Percentiles rank a stretch among this genome's conserved stretches.
Conservation (phyloP, 1,284 basidiomycete species). For the Polyporus tsugae region DNA sequence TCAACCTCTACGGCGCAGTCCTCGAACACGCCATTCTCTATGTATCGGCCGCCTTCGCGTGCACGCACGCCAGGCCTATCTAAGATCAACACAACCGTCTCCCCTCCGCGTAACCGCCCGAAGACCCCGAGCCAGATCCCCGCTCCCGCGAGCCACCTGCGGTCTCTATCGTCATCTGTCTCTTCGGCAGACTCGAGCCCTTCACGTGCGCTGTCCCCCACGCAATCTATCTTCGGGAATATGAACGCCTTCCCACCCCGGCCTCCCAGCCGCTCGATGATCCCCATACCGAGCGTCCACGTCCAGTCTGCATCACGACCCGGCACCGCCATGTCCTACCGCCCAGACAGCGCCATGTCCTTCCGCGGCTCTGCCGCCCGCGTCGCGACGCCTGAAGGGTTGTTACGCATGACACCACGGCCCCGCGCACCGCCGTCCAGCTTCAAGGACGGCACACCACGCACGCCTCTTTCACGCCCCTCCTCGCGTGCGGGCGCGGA, state of each 20-base stretch:
- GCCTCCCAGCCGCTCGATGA: conserved; percentile 83
- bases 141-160: conserved; percentile 57
- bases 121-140: conserved; percentile 83
- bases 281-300: conserved; percentile 78
- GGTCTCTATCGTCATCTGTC: conserved; percentile 55
- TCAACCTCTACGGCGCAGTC: conserved; percentile 75
- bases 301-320: conserved; percentile 76
- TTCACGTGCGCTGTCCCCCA: conserved; percentile 66
- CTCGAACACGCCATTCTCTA: conserved; percentile 50
- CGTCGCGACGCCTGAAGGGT: conserved; percentile 75
- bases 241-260: conserved; percentile 57
- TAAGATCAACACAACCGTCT: conserved; percentile 9
- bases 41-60: conserved; percentile 44
- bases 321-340: conserved; percentile 74
- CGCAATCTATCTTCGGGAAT: conserved; percentile 48
- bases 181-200: conserved; percentile 47
- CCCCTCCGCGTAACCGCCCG: conserved; percentile 62
- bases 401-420: conserved; percentile 56
- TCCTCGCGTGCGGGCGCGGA: conserved; percentile 68
- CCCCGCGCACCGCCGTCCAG: conserved; percentile 76
- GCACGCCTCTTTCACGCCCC: conserved; percentile 66
- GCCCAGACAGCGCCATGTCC: conserved; percentile 61
- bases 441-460: conserved; percentile 68
- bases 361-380: conserved; percentile 57
- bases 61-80: conserved; percentile 46